phyloP scores from a whole-genome alignment of 495 filamentous ascomycete species.

The Arthonia radiata region DNA sequence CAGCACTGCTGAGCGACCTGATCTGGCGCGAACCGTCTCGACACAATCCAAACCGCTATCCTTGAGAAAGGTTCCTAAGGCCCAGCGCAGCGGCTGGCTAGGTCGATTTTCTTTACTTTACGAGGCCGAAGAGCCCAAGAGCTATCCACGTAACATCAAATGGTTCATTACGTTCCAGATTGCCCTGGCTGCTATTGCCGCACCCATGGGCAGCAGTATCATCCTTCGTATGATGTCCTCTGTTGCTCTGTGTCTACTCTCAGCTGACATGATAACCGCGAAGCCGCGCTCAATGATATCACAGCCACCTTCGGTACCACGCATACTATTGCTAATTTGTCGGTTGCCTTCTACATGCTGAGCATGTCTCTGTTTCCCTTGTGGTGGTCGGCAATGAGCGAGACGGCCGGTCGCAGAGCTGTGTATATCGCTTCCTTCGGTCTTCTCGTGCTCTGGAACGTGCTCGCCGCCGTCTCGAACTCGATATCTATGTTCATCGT shows the following conservation, averaged over 20 bases:
- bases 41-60: too few species aligned
- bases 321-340: constrained; percentile 53
- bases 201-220: constrained; percentile 68
- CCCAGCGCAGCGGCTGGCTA: constrained; percentile 49
- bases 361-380: constrained; percentile 76
- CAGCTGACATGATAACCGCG: not conserved
- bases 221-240: constrained; percentile 66
- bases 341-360: constrained; percentile 74
- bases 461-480: constrained; percentile 46
- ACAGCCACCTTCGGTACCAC: constrained; percentile 36
- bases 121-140: constrained; percentile 51
- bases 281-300: constrained; percentile 54
- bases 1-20: too few species aligned
- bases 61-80: constrained; percentile 45
- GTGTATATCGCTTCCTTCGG: constrained; percentile 69
- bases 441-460: constrained; percentile 55
- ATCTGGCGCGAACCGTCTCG: too few species aligned
- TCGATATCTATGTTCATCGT: constrained; percentile 70
- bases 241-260: constrained; percentile 1
- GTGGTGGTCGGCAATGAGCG: constrained; percentile 87
- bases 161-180: constrained; percentile 70
- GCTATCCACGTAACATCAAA: constrained; percentile 48
- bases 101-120: constrained; percentile 50
- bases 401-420: constrained; percentile 53
- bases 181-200: constrained; percentile 46